Percentiles rank a stretch among this genome's conserved stretches.
Conservation (phyloP, 257 asterid genomes). For the Solanum habrochaites region DNA sequence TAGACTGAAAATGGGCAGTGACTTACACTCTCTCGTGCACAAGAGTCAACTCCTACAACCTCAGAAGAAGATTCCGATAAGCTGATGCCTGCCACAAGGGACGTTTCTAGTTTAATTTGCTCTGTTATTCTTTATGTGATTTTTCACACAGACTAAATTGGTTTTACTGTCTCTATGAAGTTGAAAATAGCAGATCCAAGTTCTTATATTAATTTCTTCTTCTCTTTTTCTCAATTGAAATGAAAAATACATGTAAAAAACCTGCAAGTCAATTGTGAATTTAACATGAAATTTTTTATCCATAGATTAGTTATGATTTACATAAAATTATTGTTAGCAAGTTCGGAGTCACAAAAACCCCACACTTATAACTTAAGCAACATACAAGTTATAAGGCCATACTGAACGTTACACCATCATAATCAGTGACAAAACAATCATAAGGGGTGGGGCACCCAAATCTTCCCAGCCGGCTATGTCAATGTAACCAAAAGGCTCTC, state of each 20-base stretch:
- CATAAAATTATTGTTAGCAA: too few relatives aligned
- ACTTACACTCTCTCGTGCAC: conserved; percentile 64
- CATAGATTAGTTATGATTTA: too few relatives aligned
- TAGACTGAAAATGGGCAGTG: conserved; percentile 91
- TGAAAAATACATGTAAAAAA: not conserved
- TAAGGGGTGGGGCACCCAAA: too few relatives aligned
- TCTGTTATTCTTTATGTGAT: not conserved
- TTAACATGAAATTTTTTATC: not conserved
- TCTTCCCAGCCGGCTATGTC: too few relatives aligned
- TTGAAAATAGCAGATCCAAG: too few relatives aligned
- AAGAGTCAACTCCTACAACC: conserved; percentile 27
- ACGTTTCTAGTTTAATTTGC: not conserved
- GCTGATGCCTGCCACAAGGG: conserved; percentile 44
- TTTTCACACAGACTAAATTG: not conserved
- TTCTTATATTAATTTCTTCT: too few relatives aligned
- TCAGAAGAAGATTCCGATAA: conserved; percentile 41
- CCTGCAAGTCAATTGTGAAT: not conserved
- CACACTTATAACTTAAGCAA: too few relatives aligned
- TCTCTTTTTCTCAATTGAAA: not conserved
- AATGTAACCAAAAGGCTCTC: too few relatives aligned
- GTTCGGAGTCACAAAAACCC: too few relatives aligned
- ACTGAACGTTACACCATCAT: too few relatives aligned
- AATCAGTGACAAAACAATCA: too few relatives aligned
- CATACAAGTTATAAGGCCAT: too few relatives aligned
- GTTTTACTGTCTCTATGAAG: not conserved